A percentile compares a stretch with the other conserved stretches of the same genome.
Conservation (phyloP, 306 rosid species). For the Fragaria ananassa region DNA sequence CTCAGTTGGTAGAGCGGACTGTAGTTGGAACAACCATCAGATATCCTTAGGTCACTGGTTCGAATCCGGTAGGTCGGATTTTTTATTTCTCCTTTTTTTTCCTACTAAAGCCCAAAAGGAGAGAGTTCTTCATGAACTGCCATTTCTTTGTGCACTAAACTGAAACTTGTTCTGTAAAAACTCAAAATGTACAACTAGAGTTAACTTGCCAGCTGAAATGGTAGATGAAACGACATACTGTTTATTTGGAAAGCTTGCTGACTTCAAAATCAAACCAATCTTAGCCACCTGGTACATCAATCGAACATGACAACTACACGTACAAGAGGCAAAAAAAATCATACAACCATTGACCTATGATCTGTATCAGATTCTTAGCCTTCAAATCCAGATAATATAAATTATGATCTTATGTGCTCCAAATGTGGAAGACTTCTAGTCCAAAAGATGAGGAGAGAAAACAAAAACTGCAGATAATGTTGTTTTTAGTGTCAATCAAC, state of each 20-base stretch:
- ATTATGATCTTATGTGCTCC: background rate
- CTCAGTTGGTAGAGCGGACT: slow-evolving; percentile 7
- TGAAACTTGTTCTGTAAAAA: too few species aligned
- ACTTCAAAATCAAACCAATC: background rate
- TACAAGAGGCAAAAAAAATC: background rate
- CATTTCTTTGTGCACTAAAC: background rate
- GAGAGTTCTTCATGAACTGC: background rate
- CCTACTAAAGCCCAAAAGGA: too few species aligned
- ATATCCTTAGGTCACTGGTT: slow-evolving; percentile 4
- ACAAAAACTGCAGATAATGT: background rate
- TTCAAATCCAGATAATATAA: background rate
- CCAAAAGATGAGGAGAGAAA: background rate
- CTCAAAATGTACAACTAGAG: too few species aligned
- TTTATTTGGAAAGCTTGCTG: too few species aligned
- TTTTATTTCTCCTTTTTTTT: too few species aligned
- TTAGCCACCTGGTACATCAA: background rate
- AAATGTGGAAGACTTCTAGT: slow-evolving; percentile 1
- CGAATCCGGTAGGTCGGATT: background rate
- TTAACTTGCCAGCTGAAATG: too few species aligned
- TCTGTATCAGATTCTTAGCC: background rate
- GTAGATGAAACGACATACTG: too few species aligned
- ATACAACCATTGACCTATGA: background rate
- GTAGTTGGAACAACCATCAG: background rate
- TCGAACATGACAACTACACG: background rate
- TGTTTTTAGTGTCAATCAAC: slow-evolving; percentile 4